phyloP scores from a whole-genome alignment of 805 yeast genomes.

The Candida ovalis region DNA sequence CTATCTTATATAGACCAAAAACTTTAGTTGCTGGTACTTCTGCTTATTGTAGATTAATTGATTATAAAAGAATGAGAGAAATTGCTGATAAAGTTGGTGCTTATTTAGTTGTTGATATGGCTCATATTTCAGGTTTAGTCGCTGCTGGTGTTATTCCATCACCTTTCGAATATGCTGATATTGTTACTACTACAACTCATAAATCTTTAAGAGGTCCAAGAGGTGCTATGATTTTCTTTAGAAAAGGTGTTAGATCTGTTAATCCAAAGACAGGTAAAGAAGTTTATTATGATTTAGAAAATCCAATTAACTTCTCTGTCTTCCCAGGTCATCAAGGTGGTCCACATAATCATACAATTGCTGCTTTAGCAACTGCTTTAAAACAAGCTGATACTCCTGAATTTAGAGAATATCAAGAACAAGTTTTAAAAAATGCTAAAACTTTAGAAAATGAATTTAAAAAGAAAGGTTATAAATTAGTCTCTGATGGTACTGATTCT shows the following conservation, averaged over 20 bases:
- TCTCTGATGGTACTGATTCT: conserved; percentile 91
- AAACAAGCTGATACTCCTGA: conserved; percentile 90
- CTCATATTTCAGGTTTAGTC: conserved; percentile 93
- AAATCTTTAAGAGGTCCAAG: conserved; percentile 98
- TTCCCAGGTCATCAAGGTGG: conserved; percentile 99
- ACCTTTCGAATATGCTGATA: conserved; percentile 90
- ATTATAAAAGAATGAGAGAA: conserved; percentile 83
- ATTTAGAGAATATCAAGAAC: conserved; percentile 79
- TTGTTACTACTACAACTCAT: conserved; percentile 97
- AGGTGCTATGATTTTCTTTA: conserved; percentile 96
- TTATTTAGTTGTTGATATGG: conserved; percentile 91
- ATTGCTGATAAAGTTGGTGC: conserved; percentile 94
- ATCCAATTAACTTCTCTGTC: conserved; percentile 90
- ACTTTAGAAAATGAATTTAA: conserved; percentile 67
- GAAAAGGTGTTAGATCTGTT: conserved; percentile 86
- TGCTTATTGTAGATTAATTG: conserved; percentile 88
- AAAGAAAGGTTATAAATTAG: conserved; percentile 68
- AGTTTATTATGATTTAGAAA: conserved; percentile 80
- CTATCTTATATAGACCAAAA: conserved; percentile 88
- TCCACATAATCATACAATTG: conserved; percentile 97
- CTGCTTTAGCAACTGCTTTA: conserved; percentile 93
- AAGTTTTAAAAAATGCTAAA: conserved; percentile 78
- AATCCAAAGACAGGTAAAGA: conserved; percentile 79
- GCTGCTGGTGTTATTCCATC: conserved; percentile 93
- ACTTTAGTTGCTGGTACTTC: conserved; percentile 95